A percentile compares a stretch with the other conserved stretches of the same genome.
These are phyloP conservation scores for Piper longum DNA, from an alignment of 164 flowering plant genomes.

Conservation along the genomic window DNA sequence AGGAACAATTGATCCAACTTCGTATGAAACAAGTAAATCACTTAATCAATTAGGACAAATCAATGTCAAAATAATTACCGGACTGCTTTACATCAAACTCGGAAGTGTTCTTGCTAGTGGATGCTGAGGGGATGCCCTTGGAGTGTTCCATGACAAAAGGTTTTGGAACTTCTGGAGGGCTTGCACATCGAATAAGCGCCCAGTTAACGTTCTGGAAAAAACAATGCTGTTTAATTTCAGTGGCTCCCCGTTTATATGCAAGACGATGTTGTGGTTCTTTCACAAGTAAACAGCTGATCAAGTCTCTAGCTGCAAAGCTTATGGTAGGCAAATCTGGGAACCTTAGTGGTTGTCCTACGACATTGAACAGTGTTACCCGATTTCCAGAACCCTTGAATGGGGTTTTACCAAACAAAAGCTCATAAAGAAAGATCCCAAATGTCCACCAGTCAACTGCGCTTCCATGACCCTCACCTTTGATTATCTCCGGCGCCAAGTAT, in stretches of 20 bases:
- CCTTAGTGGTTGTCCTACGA: slow-evolving; percentile 72
- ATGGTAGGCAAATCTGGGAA: slow-evolving; percentile 77
- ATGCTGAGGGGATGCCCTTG: slow-evolving; percentile 12
- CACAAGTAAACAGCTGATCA: slow-evolving; percentile 77
- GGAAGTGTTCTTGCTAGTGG: slow-evolving; percentile 17
- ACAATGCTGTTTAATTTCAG: slow-evolving; percentile 82
- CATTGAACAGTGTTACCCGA: slow-evolving; percentile 75
- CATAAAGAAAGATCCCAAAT: slow-evolving; percentile 80
- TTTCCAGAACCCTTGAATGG: slow-evolving; percentile 82
- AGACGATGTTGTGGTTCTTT: slow-evolving; percentile 90
- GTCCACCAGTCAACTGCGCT: slow-evolving; percentile 99
- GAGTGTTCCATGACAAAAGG: slow-evolving; percentile 21
- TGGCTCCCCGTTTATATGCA: slow-evolving; percentile 80
- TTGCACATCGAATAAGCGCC: slow-evolving; percentile 85
- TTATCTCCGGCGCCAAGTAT: slow-evolving; percentile 86
- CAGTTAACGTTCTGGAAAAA: slow-evolving; percentile 81
- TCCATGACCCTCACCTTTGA: slow-evolving; percentile 93
- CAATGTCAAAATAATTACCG: slow-evolving; percentile 72
- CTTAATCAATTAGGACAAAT: slow-evolving; percentile 41
- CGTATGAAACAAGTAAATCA: neutral
- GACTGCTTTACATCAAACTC: slow-evolving; percentile 63
- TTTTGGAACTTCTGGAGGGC: slow-evolving; percentile 73
- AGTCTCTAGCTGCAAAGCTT: slow-evolving; percentile 81
- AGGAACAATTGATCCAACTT: neutral
- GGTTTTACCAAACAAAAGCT: slow-evolving; percentile 76